Percentiles rank a stretch among this genome's conserved stretches.
Conservation (phyloP, 129 eudicot species). For the Flaveria trinervia region DNA sequence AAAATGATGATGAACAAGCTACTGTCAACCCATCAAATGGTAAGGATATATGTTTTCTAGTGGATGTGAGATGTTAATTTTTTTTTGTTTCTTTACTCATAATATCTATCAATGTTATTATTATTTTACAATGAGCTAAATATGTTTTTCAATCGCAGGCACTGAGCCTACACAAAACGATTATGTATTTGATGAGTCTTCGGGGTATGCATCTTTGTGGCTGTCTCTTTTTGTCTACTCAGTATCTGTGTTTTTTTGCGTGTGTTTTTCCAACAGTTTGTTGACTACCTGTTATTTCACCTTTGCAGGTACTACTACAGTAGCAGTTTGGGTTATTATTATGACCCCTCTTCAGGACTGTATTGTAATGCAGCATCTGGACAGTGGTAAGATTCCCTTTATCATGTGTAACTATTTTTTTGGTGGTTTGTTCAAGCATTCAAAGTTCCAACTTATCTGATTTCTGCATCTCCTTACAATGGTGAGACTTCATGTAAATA, state of each 20-base stretch:
- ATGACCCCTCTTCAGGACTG: conserved; percentile 76
- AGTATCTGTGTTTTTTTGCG: background rate
- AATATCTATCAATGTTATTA: conserved; percentile 6
- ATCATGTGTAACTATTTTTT: background rate
- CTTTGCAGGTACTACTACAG: conserved; percentile 84
- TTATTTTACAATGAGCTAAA: background rate
- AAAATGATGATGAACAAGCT: conserved; percentile 56
- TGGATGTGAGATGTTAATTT: background rate
- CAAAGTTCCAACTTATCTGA: background rate
- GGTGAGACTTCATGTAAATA: conserved; percentile 16
- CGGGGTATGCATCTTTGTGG: conserved; percentile 58
- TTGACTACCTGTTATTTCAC: background rate
- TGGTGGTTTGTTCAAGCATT: conserved; percentile 4
- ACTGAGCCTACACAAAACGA: conserved; percentile 58
- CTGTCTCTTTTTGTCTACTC: background rate
- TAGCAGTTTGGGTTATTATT: conserved; percentile 84
- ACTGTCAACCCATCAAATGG: conserved; percentile 40
- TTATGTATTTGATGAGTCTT: conserved; percentile 74
- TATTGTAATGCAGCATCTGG: conserved; percentile 84
- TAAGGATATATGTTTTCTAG: conserved; percentile 12
- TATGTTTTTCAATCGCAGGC: conserved; percentile 42
- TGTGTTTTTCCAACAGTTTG: conserved; percentile 13
- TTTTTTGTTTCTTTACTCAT: background rate
- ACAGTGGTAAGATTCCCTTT: conserved; percentile 58
- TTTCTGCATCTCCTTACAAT: background rate